Evolutionary conservation across 1,284 basidiomycete genomes (phyloP).

Genomic region (Ceratobasidium sp.): DNA sequence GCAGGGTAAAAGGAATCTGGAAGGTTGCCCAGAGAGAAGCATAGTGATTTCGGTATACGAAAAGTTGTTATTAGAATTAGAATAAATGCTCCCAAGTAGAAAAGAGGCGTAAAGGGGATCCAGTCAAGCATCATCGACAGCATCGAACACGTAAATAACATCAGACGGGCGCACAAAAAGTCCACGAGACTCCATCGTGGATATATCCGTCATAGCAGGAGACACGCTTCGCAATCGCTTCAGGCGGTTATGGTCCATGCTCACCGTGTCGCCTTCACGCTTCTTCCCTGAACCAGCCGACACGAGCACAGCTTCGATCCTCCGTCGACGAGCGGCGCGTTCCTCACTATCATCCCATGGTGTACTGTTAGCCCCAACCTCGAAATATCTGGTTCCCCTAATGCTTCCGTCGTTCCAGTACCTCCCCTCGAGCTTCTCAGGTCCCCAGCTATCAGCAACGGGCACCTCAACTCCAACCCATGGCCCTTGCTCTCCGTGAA

Average conservation of each 20-base stretch:
- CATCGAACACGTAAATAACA: slow-evolving; percentile 84
- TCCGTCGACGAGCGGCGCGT: slow-evolving; percentile 63
- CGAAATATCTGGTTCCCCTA: slow-evolving; percentile 85
- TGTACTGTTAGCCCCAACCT: slow-evolving; percentile 67
- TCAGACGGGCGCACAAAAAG: slow-evolving; percentile 84
- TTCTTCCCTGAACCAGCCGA: slow-evolving; percentile 60
- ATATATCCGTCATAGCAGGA: slow-evolving; percentile 75
- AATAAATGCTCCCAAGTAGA: slow-evolving; percentile 37
- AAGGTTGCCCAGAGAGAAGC: slow-evolving; percentile 26
- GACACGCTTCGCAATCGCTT: slow-evolving; percentile 79
- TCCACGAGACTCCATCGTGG: slow-evolving; percentile 73
- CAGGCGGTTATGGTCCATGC: slow-evolving; percentile 64
- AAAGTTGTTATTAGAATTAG: slow-evolving; percentile 28
- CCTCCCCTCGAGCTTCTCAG: slow-evolving; percentile 67
- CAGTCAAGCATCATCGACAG: slow-evolving; percentile 53
- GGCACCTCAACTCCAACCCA: slow-evolving; percentile 96
- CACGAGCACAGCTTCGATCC: slow-evolving; percentile 57
- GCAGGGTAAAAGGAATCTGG: slow-evolving; percentile 34
- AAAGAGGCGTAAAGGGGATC: slow-evolving; percentile 8
- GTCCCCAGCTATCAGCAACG: slow-evolving; percentile 69
- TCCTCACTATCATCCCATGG: slow-evolving; percentile 73
- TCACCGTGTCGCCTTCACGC: slow-evolving; percentile 75
- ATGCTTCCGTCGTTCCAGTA: slow-evolving; percentile 87
- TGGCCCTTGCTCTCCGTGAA: slow-evolving; percentile 81
- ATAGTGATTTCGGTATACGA: slow-evolving; percentile 31